phyloP scores from a whole-genome alignment of 2,329 filamentous ascomycete genomes.

The Aspergillus ustus region DNA sequence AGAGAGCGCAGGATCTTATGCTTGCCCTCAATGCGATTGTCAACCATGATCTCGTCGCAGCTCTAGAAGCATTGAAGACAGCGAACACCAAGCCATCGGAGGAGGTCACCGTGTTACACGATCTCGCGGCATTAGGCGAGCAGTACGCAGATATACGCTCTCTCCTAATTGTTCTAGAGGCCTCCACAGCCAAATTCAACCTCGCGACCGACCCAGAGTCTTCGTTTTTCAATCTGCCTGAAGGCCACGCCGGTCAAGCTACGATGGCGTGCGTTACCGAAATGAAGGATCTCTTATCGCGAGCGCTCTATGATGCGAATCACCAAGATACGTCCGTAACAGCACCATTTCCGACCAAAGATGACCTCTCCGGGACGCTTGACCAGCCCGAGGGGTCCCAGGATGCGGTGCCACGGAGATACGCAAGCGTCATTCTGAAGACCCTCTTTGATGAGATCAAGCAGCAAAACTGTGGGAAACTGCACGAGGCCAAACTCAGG shows the following conservation, averaged over 20 bases:
- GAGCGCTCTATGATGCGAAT: neutral
- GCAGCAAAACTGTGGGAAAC: constrained; percentile 1
- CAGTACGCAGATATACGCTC: neutral
- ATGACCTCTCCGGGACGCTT: neutral
- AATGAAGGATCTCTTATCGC: neutral
- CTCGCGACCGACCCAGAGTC: neutral
- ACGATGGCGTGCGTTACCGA: neutral
- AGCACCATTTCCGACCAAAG: neutral
- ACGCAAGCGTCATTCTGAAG: neutral
- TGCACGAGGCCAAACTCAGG: constrained; percentile 1
- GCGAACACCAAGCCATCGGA: neutral
- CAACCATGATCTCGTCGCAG: neutral
- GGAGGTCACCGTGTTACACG: neutral
- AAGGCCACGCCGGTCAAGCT: neutral
- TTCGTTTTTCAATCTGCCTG: neutral
- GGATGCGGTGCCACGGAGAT: neutral
- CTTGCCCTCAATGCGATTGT: neutral
- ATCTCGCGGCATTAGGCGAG: neutral
- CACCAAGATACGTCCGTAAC: neutral
- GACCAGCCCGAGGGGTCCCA: neutral
- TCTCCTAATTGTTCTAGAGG: neutral
- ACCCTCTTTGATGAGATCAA: neutral
- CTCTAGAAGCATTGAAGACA: neutral
- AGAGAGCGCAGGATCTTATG: neutral
- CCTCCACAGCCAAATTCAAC: neutral